These are phyloP conservation scores for Liquidambar formosana DNA, from an alignment of 164 flowering plant genomes.

Conservation along the genomic window DNA sequence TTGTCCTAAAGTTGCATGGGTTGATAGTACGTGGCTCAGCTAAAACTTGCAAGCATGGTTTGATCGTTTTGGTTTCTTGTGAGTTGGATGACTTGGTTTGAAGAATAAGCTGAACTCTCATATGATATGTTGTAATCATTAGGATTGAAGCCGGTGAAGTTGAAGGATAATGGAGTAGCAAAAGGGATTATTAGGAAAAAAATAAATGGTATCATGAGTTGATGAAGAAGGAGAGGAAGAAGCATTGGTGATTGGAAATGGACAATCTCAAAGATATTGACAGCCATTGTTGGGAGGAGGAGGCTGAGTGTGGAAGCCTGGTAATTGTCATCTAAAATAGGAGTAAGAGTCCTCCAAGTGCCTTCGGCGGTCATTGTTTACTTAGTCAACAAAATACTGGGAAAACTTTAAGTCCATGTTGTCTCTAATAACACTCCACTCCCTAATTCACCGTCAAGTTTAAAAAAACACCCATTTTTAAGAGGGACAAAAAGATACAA, in stretches of 20 bases:
- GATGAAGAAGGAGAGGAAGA: background rate
- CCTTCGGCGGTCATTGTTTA: too few relatives aligned
- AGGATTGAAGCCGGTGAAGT: slow-evolving; percentile 22
- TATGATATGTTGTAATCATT: slow-evolving; percentile 5
- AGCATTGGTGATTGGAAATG: background rate
- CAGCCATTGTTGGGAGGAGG: slow-evolving; percentile 17
- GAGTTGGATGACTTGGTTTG: slow-evolving; percentile 19
- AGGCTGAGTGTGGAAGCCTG: too few relatives aligned
- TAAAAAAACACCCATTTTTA: too few relatives aligned
- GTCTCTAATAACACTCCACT: too few relatives aligned
- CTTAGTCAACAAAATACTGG: too few relatives aligned
- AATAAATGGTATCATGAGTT: slow-evolving; percentile 1
- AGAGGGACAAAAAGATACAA: too few relatives aligned
- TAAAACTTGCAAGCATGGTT: slow-evolving; percentile 15
- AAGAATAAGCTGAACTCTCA: slow-evolving; percentile 16
- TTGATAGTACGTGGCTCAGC: slow-evolving; percentile 30
- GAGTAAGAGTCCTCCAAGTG: too few relatives aligned
- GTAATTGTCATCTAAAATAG: too few relatives aligned
- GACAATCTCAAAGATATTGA: background rate
- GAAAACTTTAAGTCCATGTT: too few relatives aligned
- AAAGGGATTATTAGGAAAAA: slow-evolving; percentile 8
- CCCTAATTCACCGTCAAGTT: too few relatives aligned
- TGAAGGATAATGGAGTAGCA: slow-evolving; percentile 24
- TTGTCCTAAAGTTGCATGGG: slow-evolving; percentile 45
- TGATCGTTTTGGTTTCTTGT: slow-evolving; percentile 21